A percentile compares a stretch with the other conserved stretches of the same genome.
Conservation (phyloP, 169 alveolate genomes). For the Cryptosporidium sp. region DNA sequence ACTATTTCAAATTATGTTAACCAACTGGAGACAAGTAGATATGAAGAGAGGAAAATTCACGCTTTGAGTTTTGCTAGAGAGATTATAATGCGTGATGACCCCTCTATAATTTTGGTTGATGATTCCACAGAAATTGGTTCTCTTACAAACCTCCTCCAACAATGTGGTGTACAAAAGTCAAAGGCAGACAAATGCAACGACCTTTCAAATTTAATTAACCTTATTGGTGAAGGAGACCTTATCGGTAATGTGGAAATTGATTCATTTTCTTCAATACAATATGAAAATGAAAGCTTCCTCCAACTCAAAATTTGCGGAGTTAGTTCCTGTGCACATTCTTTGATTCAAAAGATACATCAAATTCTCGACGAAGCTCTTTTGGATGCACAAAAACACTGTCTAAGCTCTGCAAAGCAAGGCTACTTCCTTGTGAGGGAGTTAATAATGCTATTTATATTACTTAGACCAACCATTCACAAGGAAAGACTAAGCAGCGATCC, state of each 20-base stretch:
- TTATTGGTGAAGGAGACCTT: constrained; percentile 44
- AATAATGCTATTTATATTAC: constrained; percentile 51
- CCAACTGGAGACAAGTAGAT: constrained; percentile 71
- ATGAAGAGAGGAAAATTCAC: constrained; percentile 57
- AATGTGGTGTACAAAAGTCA: constrained; percentile 55
- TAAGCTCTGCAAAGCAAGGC: constrained; percentile 65
- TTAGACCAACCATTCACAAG: constrained; percentile 62
- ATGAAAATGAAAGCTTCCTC: constrained; percentile 60
- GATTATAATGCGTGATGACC: constrained; percentile 55
- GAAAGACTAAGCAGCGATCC: constrained; percentile 44
- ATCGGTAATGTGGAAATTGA: background rate
- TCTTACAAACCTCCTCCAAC: constrained; percentile 61
- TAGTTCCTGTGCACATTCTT: constrained; percentile 49
- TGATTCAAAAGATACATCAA: constrained; percentile 49
- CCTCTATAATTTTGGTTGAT: constrained; percentile 68
- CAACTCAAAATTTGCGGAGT: constrained; percentile 65
- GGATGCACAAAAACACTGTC: constrained; percentile 36
- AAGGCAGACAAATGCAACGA: constrained; percentile 33
- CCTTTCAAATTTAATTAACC: constrained; percentile 9
- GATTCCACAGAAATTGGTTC: constrained; percentile 71
- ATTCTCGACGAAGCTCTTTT: constrained; percentile 54
- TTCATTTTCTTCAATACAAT: constrained; percentile 35
- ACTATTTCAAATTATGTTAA: constrained; percentile 34
- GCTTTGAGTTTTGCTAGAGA: constrained; percentile 41
- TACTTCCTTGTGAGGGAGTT: constrained; percentile 62